Evolutionary conservation across 257 asterid species (phyloP).

Genomic region (Dorcoceras hygrometricum): DNA sequence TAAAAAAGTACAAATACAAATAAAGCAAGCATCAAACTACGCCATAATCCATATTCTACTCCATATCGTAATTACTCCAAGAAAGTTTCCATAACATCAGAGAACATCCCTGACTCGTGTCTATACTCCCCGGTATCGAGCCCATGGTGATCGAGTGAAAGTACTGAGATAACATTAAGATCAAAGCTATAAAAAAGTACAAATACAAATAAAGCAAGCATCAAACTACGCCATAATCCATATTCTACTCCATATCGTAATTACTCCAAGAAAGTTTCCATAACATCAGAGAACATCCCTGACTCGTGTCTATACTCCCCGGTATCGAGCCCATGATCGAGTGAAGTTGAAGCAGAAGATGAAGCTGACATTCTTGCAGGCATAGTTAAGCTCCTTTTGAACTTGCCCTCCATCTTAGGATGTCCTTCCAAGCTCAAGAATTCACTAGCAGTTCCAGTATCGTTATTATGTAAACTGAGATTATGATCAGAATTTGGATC

Average conservation of each 20-base stretch:
- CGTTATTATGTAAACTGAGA: conserved; percentile 36
- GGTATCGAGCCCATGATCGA: conserved; percentile 51
- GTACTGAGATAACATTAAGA: background rate
- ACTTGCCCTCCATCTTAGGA: conserved; percentile 73
- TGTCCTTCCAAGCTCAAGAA: conserved; percentile 81
- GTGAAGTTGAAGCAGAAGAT: conserved; percentile 64
- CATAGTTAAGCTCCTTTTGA: conserved; percentile 76
- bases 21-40: conserved; percentile 26
- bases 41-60: conserved; percentile 23
- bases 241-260: conserved; percentile 21
- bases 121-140: conserved; percentile 68
- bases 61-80: conserved; percentile 55
- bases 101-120: conserved; percentile 67
- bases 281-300: conserved; percentile 79
- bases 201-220: conserved; percentile 23
- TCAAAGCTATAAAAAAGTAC: background rate
- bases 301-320: conserved; percentile 71
- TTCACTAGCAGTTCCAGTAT: conserved; percentile 39
- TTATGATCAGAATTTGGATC: conserved; percentile 45
- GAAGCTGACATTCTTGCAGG: conserved; percentile 82
- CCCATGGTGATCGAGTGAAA: conserved; percentile 57
- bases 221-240: conserved; percentile 23
- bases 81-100: conserved; percentile 89
- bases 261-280: conserved; percentile 90
- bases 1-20: background rate